Conservation (phyloP, 768 basidiomycete species). For the Pleurotus eryngii region DNA sequence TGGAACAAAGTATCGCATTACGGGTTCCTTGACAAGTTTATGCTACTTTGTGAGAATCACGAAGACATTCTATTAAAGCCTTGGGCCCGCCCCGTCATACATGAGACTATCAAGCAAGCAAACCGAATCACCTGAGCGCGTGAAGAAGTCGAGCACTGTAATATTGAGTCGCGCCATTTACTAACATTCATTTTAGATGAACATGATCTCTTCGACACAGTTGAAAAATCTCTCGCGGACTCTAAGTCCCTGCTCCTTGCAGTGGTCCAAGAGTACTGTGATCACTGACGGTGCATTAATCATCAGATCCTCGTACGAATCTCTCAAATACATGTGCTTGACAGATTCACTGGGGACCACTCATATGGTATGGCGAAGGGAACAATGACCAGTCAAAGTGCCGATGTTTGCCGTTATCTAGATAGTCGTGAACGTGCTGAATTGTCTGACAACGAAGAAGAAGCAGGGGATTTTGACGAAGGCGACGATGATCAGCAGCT, state of each 20-base stretch:
- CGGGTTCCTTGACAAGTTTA: slow-evolving; percentile 16
- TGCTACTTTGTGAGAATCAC: slow-evolving; percentile 21
- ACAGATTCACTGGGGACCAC: neutral
- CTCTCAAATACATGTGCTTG: neutral
- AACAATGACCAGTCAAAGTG: neutral
- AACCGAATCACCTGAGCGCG: too few relatives aligned
- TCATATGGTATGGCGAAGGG: neutral
- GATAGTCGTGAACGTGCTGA: neutral
- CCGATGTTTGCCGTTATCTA: too few relatives aligned
- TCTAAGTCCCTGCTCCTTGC: too few relatives aligned
- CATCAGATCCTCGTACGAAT: neutral
- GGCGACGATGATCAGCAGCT: neutral
- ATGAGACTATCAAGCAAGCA: too few relatives aligned
- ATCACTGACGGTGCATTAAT: neutral
- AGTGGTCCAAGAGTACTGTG: neutral
- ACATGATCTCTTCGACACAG: too few relatives aligned
- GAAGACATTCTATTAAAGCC: slow-evolving; percentile 14
- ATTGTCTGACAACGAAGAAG: neutral
- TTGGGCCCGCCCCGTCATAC: too few relatives aligned
- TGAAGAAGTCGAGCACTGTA: too few relatives aligned
- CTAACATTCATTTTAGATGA: too few relatives aligned
- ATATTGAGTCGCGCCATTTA: too few relatives aligned
- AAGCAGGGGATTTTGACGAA: neutral
- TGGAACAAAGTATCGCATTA: too few relatives aligned
- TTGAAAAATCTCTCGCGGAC: too few relatives aligned